phyloP scores from a whole-genome alignment of 176 grass and related monocot species.

The Bromus sterilis region DNA sequence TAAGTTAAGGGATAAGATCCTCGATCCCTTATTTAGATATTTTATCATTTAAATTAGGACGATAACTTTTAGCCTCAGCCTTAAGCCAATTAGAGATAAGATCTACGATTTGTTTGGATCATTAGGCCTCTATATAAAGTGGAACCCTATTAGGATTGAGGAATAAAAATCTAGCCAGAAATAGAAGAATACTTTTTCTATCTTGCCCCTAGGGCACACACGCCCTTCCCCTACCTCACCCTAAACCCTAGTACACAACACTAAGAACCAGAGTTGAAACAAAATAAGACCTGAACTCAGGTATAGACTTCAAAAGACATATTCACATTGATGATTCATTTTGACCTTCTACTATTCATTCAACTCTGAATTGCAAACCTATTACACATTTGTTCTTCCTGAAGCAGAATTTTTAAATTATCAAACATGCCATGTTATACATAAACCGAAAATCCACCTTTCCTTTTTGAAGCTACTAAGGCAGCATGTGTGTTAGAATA shows the following conservation, averaged over 20 bases:
- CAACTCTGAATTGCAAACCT: too few relatives aligned
- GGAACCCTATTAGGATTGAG: background rate
- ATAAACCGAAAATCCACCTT: background rate
- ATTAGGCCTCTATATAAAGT: background rate
- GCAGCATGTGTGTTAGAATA: background rate
- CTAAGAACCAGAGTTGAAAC: too few relatives aligned
- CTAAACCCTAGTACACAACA: too few relatives aligned
- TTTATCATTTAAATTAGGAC: background rate
- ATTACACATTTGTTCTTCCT: too few relatives aligned
- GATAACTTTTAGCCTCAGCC: background rate
- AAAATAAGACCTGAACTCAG: too few relatives aligned
- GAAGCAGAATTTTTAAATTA: background rate
- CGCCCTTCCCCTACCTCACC: too few relatives aligned
- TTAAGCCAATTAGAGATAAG: background rate
- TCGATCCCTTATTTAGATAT: background rate
- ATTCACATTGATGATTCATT: too few relatives aligned
- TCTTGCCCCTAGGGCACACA: background rate
- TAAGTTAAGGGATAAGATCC: background rate
- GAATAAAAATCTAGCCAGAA: background rate
- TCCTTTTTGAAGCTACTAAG: background rate
- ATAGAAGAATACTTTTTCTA: too few relatives aligned
- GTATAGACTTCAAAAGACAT: too few relatives aligned
- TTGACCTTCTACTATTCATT: too few relatives aligned
- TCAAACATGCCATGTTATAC: background rate
- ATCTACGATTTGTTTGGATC: background rate